phyloP scores from a whole-genome alignment of 2,329 filamentous ascomycete species.

The Talaromyces sp. region DNA sequence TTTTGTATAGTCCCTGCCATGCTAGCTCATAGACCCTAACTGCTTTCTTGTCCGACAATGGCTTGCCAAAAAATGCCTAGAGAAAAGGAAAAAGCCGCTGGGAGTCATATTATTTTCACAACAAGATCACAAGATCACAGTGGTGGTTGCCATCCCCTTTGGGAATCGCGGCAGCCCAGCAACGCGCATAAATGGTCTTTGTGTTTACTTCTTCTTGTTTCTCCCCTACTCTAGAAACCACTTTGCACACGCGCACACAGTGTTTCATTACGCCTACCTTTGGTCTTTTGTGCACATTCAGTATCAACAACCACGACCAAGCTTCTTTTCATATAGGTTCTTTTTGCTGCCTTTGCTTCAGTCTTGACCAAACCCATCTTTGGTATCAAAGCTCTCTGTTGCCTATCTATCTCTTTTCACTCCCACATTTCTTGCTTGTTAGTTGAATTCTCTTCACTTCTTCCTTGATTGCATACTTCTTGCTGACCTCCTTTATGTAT shows the following conservation, averaged over 20 bases:
- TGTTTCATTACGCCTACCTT: neutral
- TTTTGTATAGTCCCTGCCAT: too few relatives aligned
- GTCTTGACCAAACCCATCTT: neutral
- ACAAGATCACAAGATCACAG: neutral
- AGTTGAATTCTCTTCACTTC: neutral
- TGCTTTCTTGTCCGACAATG: neutral
- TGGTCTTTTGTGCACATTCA: neutral
- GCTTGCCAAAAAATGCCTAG: neutral
- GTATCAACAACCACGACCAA: neutral
- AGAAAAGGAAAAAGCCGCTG: neutral
- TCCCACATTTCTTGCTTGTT: neutral
- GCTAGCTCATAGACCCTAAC: too few relatives aligned
- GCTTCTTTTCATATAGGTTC: neutral
- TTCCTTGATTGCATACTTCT: neutral
- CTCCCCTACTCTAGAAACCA: neutral
- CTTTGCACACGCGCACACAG: neutral
- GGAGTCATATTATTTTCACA: neutral
- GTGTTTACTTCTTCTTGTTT: neutral
- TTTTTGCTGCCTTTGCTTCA: neutral
- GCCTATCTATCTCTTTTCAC: neutral
- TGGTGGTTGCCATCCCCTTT: neutral
- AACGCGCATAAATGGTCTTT: neutral
- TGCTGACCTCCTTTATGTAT: neutral
- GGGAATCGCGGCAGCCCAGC: neutral
- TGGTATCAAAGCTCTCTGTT: neutral